A percentile compares a stretch with the other conserved stretches of the same genome.
phyloP scores from a whole-genome alignment of 2,329 filamentous ascomycete genomes.

The Xylaria sp. region DNA sequence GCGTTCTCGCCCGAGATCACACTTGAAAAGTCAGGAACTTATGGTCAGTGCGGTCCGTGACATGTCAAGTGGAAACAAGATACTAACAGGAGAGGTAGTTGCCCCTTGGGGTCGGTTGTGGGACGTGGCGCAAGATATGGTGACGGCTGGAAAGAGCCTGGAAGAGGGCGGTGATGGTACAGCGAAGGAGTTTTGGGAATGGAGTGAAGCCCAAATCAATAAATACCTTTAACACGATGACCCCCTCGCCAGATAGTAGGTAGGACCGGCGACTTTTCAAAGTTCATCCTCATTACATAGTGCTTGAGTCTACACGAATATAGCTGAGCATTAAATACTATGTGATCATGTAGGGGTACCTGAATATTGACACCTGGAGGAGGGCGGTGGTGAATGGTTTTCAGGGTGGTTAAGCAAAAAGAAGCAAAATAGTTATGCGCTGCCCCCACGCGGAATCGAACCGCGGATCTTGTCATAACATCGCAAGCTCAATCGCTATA shows the following conservation, averaged over 20 bases:
- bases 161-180: conserved; percentile 32
- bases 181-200: conserved; percentile 34
- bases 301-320: background rate
- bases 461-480: conserved; percentile 44
- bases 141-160: conserved; percentile 16
- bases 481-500: conserved; percentile 31
- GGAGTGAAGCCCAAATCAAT: conserved; percentile 28
- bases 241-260: background rate
- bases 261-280: background rate
- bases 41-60: conserved; percentile 18
- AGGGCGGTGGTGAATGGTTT: too few species aligned
- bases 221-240: conserved; percentile 9
- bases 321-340: background rate
- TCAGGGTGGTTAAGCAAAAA: too few species aligned
- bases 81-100: conserved; percentile 21
- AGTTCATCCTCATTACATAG: background rate
- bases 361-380: too few species aligned
- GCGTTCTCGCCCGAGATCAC: conserved; percentile 34
- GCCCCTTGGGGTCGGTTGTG: conserved; percentile 34
- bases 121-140: conserved; percentile 22
- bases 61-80: background rate
- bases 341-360: too few species aligned
- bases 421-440: too few species aligned
- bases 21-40: conserved; percentile 26
- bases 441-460: conserved; percentile 44